Conservation (phyloP, 129 eudicot species). For the Pseudognaphalium luteoalbum region DNA sequence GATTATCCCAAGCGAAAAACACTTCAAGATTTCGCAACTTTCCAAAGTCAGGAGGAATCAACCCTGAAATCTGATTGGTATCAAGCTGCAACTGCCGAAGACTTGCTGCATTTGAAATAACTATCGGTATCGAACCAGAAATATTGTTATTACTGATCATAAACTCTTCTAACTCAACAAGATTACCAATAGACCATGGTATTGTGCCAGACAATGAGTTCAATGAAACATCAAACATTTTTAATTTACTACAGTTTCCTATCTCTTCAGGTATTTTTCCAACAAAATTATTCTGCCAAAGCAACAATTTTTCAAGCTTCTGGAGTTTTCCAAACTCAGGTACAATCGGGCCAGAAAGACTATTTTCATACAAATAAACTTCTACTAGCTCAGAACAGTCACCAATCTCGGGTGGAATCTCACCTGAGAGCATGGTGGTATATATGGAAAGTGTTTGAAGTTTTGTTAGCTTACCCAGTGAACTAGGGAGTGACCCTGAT, state of each 20-base stretch:
- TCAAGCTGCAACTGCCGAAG: conserved; percentile 51
- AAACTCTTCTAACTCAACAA: conserved; percentile 46
- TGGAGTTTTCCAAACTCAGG: conserved; percentile 34
- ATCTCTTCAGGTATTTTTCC: conserved; percentile 46
- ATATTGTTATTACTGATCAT: conserved; percentile 49
- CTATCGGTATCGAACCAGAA: conserved; percentile 41
- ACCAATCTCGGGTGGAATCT: conserved; percentile 49
- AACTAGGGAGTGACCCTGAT: conserved; percentile 45
- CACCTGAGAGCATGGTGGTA: conserved; percentile 54
- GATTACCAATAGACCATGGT: conserved; percentile 39
- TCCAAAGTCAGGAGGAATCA: conserved; percentile 46
- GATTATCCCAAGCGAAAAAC: conserved; percentile 66
- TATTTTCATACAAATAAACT: conserved; percentile 47
- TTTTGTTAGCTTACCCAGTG: conserved; percentile 41
- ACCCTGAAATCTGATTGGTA: conserved; percentile 48
- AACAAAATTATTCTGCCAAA: conserved; percentile 53
- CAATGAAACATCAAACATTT: conserved; percentile 50
- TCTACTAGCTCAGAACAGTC: conserved; percentile 46
- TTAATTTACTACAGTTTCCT: conserved; percentile 47
- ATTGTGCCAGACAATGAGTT: conserved; percentile 47
- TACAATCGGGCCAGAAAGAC: conserved; percentile 49
- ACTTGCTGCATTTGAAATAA: conserved; percentile 39
- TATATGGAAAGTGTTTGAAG: conserved; percentile 54
- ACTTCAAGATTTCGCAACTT: conserved; percentile 43
- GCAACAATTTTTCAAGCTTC: conserved; percentile 45